Percentiles rank a stretch among this genome's conserved stretches.
Conservation (phyloP, 2,329 filamentous ascomycete genomes). For the Aspergillus persii region DNA sequence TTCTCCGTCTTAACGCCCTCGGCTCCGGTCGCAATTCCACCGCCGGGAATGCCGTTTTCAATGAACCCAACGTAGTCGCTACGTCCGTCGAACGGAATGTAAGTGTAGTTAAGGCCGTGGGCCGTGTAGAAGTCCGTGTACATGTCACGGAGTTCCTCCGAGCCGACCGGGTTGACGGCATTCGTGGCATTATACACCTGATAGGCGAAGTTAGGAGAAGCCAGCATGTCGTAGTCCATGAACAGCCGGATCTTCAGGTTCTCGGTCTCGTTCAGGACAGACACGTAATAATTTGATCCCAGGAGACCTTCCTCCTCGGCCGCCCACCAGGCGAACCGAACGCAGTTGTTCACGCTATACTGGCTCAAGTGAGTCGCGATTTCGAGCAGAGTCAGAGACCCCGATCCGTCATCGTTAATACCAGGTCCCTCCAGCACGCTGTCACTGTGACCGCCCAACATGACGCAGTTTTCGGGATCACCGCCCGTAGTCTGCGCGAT, state of each 20-base stretch:
- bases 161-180: slow-evolving; percentile 58
- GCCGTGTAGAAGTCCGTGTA: slow-evolving; percentile 66
- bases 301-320: slow-evolving; percentile 62
- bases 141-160: slow-evolving; percentile 64
- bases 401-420: slow-evolving; percentile 76
- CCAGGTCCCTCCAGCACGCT: slow-evolving; percentile 62
- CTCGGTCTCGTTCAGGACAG: slow-evolving; percentile 47
- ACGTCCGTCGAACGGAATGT: slow-evolving; percentile 73
- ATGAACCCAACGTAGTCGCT: slow-evolving; percentile 80
- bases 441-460: slow-evolving; percentile 60
- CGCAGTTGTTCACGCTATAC: slow-evolving; percentile 69
- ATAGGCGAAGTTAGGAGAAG: slow-evolving; percentile 57
- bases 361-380: slow-evolving; percentile 62
- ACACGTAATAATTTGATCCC: slow-evolving; percentile 57
- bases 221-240: slow-evolving; percentile 71
- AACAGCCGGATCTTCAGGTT: slow-evolving; percentile 62
- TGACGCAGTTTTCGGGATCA: slow-evolving; percentile 57
- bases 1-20: slow-evolving; percentile 71
- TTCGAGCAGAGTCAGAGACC: slow-evolving; percentile 59
- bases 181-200: slow-evolving; percentile 57
- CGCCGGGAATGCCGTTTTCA: slow-evolving; percentile 66
- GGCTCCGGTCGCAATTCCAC: slow-evolving; percentile 74
- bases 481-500: slow-evolving; percentile 59
- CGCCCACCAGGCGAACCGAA: slow-evolving; percentile 65
- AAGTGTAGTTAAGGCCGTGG: slow-evolving; percentile 65